Percentiles rank a stretch among this genome's conserved stretches.
Conservation (phyloP, 352 stramenopile species). For the Phytopythium helicoides region DNA sequence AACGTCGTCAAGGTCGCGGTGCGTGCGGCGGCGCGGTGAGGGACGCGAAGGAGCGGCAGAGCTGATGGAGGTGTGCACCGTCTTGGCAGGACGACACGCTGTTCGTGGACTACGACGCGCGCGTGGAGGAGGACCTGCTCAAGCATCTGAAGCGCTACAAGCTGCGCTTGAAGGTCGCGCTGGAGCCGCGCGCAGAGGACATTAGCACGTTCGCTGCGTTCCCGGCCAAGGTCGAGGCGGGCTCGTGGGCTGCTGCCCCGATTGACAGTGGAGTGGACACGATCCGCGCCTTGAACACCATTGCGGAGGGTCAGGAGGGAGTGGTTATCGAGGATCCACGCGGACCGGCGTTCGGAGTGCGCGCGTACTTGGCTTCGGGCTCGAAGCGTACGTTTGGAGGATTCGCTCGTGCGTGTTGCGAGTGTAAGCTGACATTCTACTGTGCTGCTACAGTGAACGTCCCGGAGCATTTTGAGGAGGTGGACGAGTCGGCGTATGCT, state of each 20-base stretch:
- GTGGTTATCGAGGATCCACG: slow-evolving; percentile 65
- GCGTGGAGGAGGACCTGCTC: slow-evolving; percentile 46
- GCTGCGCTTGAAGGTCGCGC: slow-evolving; percentile 75
- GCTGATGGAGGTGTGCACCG: no score
- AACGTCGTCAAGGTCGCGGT: slow-evolving; percentile 66
- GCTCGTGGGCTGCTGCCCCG: slow-evolving; percentile 13
- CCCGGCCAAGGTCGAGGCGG: slow-evolving; percentile 33
- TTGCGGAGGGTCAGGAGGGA: slow-evolving; percentile 18
- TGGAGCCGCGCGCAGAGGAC: slow-evolving; percentile 61
- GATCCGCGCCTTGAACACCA: slow-evolving; percentile 34
- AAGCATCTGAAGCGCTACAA: slow-evolving; percentile 91
- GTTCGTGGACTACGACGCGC: slow-evolving; percentile 68
- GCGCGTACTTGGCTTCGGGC: slow-evolving; percentile 44
- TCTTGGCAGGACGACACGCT: slow-evolving; percentile 63
- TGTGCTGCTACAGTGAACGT: slow-evolving; percentile 41
- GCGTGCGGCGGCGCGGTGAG: background rate
- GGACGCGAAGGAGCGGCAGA: no score
- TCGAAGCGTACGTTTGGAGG: slow-evolving; percentile 21
- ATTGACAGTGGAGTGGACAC: slow-evolving; percentile 17
- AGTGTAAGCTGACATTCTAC: background rate
- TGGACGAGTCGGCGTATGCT: slow-evolving; percentile 45
- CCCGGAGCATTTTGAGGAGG: slow-evolving; percentile 36
- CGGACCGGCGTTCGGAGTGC: slow-evolving; percentile 57
- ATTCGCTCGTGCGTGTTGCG: slow-evolving; percentile 5
- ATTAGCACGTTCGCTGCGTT: slow-evolving; percentile 50